These are phyloP conservation scores for Pichia cephalocereana DNA, from an alignment of 805 yeast species.

Conservation along the genomic window DNA sequence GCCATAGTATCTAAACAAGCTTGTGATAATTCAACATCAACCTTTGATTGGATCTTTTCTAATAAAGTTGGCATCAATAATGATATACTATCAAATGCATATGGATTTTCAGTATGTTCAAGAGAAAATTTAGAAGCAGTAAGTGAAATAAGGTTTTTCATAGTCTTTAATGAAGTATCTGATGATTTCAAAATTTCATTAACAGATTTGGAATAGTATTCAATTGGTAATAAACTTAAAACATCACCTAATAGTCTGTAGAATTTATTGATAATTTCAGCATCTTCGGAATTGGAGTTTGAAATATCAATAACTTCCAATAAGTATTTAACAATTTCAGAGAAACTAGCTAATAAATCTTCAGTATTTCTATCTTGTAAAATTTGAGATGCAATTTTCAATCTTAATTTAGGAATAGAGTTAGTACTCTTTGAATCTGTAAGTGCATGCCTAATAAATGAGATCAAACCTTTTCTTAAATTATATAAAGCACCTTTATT, in stretches of 20 bases:
- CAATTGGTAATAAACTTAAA: constrained; percentile 66
- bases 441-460: constrained; percentile 46
- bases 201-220: constrained; percentile 58
- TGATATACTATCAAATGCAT: constrained; percentile 43
- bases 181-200: constrained; percentile 30
- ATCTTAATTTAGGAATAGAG: constrained; percentile 36
- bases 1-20: constrained; percentile 63
- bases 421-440: constrained; percentile 30
- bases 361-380: constrained; percentile 19
- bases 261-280: constrained; percentile 32
- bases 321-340: constrained; percentile 25
- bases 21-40: constrained; percentile 48
- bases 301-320: constrained; percentile 32
- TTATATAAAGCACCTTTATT: constrained; percentile 37
- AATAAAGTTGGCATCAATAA: constrained; percentile 43
- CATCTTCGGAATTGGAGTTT: constrained; percentile 18
- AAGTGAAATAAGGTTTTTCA: constrained; percentile 52
- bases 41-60: constrained; percentile 27
- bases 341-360: constrained; percentile 18
- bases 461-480: constrained; percentile 43
- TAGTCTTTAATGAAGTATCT: constrained; percentile 37
- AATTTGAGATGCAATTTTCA: constrained; percentile 28
- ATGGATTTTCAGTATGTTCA: constrained; percentile 45
- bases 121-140: constrained; percentile 59
- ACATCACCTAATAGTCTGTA: constrained; percentile 52